phyloP scores from a whole-genome alignment of 352 stramenopile species.

The Globisporangium mamillatum region DNA sequence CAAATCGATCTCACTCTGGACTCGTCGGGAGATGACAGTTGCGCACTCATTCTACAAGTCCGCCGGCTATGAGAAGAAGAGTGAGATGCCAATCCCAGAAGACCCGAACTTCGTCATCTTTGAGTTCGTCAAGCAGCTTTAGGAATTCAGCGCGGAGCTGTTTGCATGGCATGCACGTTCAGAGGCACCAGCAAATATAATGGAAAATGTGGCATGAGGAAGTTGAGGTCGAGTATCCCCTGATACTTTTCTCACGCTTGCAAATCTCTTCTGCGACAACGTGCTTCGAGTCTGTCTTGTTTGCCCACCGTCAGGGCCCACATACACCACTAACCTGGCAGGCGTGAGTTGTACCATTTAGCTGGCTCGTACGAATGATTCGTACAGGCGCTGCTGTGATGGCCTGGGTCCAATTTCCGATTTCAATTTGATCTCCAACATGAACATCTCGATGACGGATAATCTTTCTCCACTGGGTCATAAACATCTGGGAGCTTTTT shows the following conservation, averaged over 20 bases:
- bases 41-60: conserved; percentile 35
- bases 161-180: not conserved
- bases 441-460: not conserved
- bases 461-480: not conserved
- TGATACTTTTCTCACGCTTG: too few relatives aligned
- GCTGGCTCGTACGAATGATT: not conserved
- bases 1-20: conserved; percentile 28
- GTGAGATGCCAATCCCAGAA: conserved; percentile 29
- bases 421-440: not conserved
- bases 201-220: not conserved
- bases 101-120: conserved; percentile 35
- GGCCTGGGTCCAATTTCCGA: not conserved
- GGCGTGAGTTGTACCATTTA: too few relatives aligned
- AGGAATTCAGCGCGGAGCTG: not conserved
- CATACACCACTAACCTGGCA: too few relatives aligned
- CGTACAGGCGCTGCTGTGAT: not conserved
- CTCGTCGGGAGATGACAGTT: conserved; percentile 29
- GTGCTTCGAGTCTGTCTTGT: too few relatives aligned
- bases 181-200: not conserved
- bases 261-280: too few relatives aligned
- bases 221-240: too few relatives aligned
- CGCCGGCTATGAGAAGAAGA: conserved; percentile 26
- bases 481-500: not conserved
- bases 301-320: too few relatives aligned
- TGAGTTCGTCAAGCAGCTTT: conserved; percentile 34